Evolutionary conservation across 371 early-diverging fungal species (phyloP), one percentile per base, ranked within the genome.

Genomic region (Rhizomucor miehei): DNA sequence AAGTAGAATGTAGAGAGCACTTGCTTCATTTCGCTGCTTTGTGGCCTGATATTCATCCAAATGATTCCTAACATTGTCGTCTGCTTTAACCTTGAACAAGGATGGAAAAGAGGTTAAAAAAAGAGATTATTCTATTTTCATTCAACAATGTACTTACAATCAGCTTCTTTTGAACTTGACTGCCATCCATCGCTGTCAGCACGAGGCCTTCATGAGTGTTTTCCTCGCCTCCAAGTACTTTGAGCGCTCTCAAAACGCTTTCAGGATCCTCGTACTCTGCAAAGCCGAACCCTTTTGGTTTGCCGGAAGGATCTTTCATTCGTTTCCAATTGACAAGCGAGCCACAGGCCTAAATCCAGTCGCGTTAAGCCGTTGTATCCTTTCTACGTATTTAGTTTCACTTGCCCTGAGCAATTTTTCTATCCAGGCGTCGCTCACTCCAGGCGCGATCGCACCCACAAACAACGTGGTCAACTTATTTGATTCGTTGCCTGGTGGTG

Each of bases 271-370:
- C 86, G 62, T 85, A 93, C 20, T 88, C 85, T 38, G 85, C 89
- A 67, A 93, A 91, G 0, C 94, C 94, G 73, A 89, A 93, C 0
- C 81, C 83, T 62, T 87, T 87, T 46, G 88, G 86, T 20, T 80
- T 80, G 4, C 86, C 87, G 4, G 81, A 66, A 10, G 80, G 71
- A 61, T 86, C 86, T 60, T 79, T 81, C 21, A 89, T 80, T 20
- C 90, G 84, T 55, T 87, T 91, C 93, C 93, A 92, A 24, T 74
- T 75, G 41, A 65, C 39, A 14, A 90, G 55, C 3, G 66, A 66
- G 37, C 91, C 91, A 43, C 82, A 81, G 21, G 82, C 71, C 88
- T 88, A 62, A 36, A 14, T 14, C 8, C 3, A 19, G 14, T 39
- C 48, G 63, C 20, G 57, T 44, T 2, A 24, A 17, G 35, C 24